Conservation (phyloP, 2,329 filamentous ascomycete species). For the Lachnellula hyalina region DNA sequence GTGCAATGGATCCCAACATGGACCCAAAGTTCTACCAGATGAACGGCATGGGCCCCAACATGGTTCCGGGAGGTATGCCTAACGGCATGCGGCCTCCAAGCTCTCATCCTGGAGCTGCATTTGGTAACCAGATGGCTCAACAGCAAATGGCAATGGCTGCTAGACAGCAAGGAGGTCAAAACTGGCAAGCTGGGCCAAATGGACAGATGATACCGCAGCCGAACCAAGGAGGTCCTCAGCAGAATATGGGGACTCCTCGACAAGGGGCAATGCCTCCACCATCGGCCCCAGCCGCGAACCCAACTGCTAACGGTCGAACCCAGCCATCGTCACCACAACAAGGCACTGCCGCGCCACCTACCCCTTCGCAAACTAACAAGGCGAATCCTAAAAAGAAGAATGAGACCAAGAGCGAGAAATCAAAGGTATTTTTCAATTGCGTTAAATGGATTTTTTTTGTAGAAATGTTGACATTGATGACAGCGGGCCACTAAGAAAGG, state of each 20-base stretch:
- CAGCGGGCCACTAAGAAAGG: constrained; percentile 50
- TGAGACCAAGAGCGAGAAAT: constrained; percentile 72
- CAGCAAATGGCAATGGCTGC: constrained; percentile 51
- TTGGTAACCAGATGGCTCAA: constrained; percentile 39
- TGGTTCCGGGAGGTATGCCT: constrained; percentile 53
- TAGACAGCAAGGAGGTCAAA: constrained; percentile 37
- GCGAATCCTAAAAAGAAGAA: constrained; percentile 77
- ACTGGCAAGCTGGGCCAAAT: constrained; percentile 31
- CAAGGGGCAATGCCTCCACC: constrained; percentile 66
- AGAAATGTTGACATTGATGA: constrained; percentile 32
- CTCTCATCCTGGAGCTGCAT: constrained; percentile 56
- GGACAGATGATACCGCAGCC: constrained; percentile 44
- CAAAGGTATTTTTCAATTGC: constrained; percentile 53
- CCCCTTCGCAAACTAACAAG: constrained; percentile 69
- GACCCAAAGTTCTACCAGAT: constrained; percentile 57
- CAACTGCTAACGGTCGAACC: constrained; percentile 49
- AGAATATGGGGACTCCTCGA: constrained; percentile 57
- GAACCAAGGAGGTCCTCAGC: constrained; percentile 33
- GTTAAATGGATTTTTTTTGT: constrained; percentile 29
- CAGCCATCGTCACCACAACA: constrained; percentile 59
- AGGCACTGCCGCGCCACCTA: constrained; percentile 65
- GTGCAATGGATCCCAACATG: constrained; percentile 58
- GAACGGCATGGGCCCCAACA: constrained; percentile 45
- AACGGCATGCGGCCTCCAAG: constrained; percentile 63
- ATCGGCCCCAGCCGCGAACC: constrained; percentile 46